These are phyloP conservation scores for Lachnellula willkommii DNA, from an alignment of 2,329 filamentous ascomycete species.

Conservation along the genomic window DNA sequence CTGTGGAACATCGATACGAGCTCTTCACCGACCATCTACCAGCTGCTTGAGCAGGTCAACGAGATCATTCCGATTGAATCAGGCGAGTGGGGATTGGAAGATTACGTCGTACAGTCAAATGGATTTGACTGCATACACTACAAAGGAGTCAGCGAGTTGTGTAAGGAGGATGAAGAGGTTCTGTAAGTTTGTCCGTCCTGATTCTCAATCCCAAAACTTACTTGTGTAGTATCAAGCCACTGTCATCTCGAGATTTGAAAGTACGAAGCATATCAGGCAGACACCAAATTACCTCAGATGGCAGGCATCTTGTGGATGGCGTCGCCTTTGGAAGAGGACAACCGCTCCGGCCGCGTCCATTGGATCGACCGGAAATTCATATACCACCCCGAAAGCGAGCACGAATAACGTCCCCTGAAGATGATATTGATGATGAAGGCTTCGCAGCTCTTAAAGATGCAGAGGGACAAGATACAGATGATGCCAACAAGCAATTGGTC, in stretches of 20 bases:
- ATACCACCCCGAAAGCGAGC: slow-evolving; percentile 71
- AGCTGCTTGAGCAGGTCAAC: slow-evolving; percentile 74
- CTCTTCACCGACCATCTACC: slow-evolving; percentile 58
- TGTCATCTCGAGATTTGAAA: slow-evolving; percentile 69
- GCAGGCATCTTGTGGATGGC: slow-evolving; percentile 78
- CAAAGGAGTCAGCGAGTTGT: slow-evolving; percentile 60
- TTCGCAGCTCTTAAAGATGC: slow-evolving; percentile 15
- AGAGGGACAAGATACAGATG: slow-evolving; percentile 29
- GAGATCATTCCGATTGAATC: slow-evolving; percentile 76
- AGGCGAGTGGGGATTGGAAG: slow-evolving; percentile 72
- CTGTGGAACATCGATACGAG: slow-evolving; percentile 62
- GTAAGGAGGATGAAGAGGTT: slow-evolving; percentile 81
- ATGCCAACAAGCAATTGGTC: slow-evolving; percentile 24
- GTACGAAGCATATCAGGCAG: slow-evolving; percentile 69
- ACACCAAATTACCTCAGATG: slow-evolving; percentile 72
- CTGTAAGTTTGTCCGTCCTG: slow-evolving; percentile 51
- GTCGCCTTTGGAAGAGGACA: slow-evolving; percentile 66
- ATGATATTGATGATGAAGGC: slow-evolving; percentile 36
- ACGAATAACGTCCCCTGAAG: slow-evolving; percentile 42
- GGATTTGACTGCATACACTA: slow-evolving; percentile 86
- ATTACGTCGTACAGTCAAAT: slow-evolving; percentile 76
- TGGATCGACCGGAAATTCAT: slow-evolving; percentile 58
- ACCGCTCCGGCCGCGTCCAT: slow-evolving; percentile 55
- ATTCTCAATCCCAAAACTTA: neutral
- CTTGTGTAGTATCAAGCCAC: slow-evolving; percentile 63